Evolutionary conservation across 768 basidiomycete genomes (phyloP), one percentile per base, ranked within the genome.

Genomic region (Suillus decipiens): DNA sequence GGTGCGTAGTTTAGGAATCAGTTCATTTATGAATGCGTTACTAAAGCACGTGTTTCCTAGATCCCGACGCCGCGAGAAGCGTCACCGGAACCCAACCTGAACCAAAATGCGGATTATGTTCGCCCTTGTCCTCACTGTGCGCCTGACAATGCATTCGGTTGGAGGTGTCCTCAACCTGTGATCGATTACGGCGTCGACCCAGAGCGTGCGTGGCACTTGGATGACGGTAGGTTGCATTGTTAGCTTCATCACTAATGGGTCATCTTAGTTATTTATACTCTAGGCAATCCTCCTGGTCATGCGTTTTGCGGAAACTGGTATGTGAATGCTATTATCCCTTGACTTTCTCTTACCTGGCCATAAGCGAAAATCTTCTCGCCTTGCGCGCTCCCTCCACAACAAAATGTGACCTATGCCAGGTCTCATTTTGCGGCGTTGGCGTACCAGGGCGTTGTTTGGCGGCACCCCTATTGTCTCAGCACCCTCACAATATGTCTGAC

Each of bases 241-340:
- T 37, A 5, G 3, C 19, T 57, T 41, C 56, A 12, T 28, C 6
- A 19, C 6, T 14, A 12, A 31, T 28, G n/a, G 15, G 11, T 6
- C 12, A 3, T 41, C 39, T 57, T 39, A 57, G 6, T 10, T 41
- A 17, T 24, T 19, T 31, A 28, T 41, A 28, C n/a, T 41, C 24
- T 57, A 57, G 56, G 56, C 41, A 57, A 57, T 6, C 93, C 93
- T 2, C 89, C 90, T 1, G 93, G 92, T 22, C 93, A 95, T 66
- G 86, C 78, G 12, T 84, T 86, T 68, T 95, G 93, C 66, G 93
- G 90, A 36, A 91, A 92, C 70, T 95, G 92, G 90, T 90, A 69
- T 59, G 82, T 4, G 22, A 19, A 19, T 65, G 28, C 57, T 12
- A 6, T 17, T 43, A 34, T n/a, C 50, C 24, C n/a, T 39, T 14